These are phyloP conservation scores for Bothriochloa decipiens DNA, from an alignment of 176 grass and related monocot species.

Conservation along the genomic window DNA sequence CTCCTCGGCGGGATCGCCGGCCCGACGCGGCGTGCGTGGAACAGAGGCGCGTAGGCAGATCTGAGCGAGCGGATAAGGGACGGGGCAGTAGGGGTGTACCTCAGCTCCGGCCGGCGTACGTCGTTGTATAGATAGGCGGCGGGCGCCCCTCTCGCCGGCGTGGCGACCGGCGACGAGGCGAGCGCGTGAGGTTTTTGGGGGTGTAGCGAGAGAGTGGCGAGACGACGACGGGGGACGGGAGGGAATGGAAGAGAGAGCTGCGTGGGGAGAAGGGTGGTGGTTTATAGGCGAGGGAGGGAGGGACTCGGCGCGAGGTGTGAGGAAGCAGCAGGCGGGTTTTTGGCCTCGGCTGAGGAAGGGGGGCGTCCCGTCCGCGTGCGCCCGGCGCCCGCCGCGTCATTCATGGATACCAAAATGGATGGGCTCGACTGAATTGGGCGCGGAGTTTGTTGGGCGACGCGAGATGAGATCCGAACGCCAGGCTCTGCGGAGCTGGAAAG, in stretches of 20 bases:
- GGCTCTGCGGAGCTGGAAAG: constrained; percentile 18
- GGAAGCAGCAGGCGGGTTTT: background rate
- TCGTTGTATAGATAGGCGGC: background rate
- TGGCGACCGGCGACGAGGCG: constrained; percentile 7
- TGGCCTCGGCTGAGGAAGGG: background rate
- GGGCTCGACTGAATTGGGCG: background rate
- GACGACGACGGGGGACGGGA: background rate
- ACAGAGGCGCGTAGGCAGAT: constrained; percentile 7
- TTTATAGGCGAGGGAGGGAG: constrained; percentile 19
- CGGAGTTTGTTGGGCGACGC: background rate
- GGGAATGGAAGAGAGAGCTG: background rate
- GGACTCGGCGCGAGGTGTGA: background rate
- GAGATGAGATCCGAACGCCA: constrained; percentile 25
- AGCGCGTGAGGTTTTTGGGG: constrained; percentile 46
- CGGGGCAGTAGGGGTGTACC: background rate
- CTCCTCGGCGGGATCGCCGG: constrained; percentile 31
- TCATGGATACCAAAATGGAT: background rate
- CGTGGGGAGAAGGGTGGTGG: background rate
- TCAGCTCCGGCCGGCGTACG: background rate
- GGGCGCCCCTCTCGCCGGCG: constrained; percentile 26
- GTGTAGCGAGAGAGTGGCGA: constrained; percentile 19
- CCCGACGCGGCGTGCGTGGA: background rate
- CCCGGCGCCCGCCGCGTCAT: background rate
- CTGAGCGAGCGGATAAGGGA: constrained; percentile 1
- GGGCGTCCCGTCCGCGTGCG: background rate